These are phyloP conservation scores for Solioccasus polychromus DNA, from an alignment of 768 basidiomycete genomes.

Conservation along the genomic window DNA sequence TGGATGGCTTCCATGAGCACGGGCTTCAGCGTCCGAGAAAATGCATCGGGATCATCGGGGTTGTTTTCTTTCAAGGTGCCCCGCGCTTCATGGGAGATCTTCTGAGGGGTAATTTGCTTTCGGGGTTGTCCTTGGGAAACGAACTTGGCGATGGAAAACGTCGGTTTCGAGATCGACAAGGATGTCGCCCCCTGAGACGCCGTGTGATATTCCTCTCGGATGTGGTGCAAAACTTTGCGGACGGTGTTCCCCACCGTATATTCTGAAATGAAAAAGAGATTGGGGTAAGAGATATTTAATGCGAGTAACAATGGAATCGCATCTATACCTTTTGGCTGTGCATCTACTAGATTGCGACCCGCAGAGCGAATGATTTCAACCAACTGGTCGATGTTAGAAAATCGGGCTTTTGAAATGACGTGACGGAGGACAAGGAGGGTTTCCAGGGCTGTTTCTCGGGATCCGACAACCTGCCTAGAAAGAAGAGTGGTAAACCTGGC, in stretches of 20 bases:
- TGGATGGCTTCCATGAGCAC: constrained; percentile 96
- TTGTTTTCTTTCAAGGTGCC: constrained; percentile 66
- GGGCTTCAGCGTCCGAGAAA: constrained; percentile 79
- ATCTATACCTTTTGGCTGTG: constrained; percentile 91
- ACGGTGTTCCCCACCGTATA: constrained; percentile 95
- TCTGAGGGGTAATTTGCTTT: constrained; percentile 39
- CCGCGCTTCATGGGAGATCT: constrained; percentile 45
- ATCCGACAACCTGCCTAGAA: constrained; percentile 85
- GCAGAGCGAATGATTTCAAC: constrained; percentile 74
- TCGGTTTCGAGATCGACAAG: constrained; percentile 35
- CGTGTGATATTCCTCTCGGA: constrained; percentile 92
- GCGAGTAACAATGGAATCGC: too few relatives aligned
- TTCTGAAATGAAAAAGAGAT: constrained; percentile 56
- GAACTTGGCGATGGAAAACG: constrained; percentile 78
- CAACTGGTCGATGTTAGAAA: constrained; percentile 84
- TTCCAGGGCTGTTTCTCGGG: constrained; percentile 84
- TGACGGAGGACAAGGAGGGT: constrained; percentile 86
- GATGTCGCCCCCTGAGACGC: constrained; percentile 53
- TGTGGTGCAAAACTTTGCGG: constrained; percentile 87
- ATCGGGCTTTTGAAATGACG: constrained; percentile 83
- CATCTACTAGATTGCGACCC: constrained; percentile 78
- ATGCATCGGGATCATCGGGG: constrained; percentile 74
- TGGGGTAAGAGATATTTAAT: too few relatives aligned
- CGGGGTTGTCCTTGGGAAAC: constrained; percentile 76
- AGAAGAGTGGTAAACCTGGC: constrained; percentile 1